phyloP scores from a whole-genome alignment of 306 rosid species.

The Clitoria ternatea region DNA sequence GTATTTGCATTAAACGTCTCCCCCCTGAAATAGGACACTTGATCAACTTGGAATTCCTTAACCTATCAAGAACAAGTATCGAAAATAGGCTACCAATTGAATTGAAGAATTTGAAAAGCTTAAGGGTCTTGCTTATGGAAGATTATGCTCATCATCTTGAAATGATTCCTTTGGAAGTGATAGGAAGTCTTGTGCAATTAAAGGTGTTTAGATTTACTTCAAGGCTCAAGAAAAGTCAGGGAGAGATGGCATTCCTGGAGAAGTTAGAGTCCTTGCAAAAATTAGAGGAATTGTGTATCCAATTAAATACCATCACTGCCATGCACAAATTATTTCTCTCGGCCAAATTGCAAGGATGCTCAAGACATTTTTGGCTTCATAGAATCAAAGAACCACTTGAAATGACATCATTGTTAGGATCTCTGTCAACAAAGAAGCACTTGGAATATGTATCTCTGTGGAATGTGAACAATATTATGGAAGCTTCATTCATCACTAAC shows the following conservation, averaged over 20 bases:
- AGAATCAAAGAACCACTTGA: not conserved
- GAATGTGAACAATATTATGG: fast-evolving
- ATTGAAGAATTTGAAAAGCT: not conserved
- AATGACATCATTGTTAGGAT: not conserved
- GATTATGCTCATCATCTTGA: too few relatives aligned
- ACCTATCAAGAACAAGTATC: not conserved
- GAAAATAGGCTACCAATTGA: not conserved
- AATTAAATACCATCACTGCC: not conserved
- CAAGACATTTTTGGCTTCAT: not conserved
- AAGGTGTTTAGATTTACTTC: not conserved
- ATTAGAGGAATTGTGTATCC: not conserved
- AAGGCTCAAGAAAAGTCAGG: not conserved
- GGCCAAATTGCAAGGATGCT: not conserved
- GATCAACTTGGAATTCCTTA: conserved; percentile 8
- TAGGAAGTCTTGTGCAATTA: not conserved
- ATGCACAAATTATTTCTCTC: not conserved
- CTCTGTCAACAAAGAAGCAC: not conserved
- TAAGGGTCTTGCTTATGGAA: not conserved
- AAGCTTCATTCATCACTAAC: not conserved
- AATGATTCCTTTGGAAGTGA: not conserved
- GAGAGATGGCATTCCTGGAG: not conserved
- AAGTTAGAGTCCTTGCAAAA: not conserved
- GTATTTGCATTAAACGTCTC: fast-evolving
- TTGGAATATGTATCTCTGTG: fast-evolving
- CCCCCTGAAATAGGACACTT: not conserved